These are phyloP conservation scores for Pyrus communis DNA, from an alignment of 306 rosid genomes.

Conservation along the genomic window DNA sequence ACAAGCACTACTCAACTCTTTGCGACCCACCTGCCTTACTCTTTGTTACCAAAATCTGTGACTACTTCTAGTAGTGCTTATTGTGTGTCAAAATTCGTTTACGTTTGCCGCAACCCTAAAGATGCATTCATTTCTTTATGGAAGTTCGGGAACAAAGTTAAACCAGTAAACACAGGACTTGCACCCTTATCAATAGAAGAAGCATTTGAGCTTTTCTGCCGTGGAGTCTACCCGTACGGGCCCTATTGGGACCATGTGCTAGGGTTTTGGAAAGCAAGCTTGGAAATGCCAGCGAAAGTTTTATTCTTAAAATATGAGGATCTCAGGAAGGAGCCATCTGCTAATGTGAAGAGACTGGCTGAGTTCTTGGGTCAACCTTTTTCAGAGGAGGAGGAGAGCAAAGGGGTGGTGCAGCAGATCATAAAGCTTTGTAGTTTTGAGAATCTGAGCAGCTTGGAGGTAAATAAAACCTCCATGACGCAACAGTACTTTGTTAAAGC, in stretches of 20 bases:
- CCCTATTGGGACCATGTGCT: conserved; percentile 35
- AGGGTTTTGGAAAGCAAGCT: conserved; percentile 39
- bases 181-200: not conserved
- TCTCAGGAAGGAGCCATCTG: not conserved
- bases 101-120: conserved; percentile 32
- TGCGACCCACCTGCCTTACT: not conserved
- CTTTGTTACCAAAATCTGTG: not conserved
- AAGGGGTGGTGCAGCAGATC: conserved; percentile 20
- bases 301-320: conserved; percentile 39
- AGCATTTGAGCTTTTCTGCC: conserved; percentile 29
- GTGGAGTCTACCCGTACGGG: conserved; percentile 16
- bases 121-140: conserved; percentile 30
- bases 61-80: not conserved
- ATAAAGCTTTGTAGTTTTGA: conserved; percentile 32
- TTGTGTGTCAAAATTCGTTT: not conserved
- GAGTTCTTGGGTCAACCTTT: conserved; percentile 28
- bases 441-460: conserved; percentile 30
- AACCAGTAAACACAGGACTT: not conserved
- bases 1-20: not conserved
- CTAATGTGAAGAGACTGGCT: conserved; percentile 16
- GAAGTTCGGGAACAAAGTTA: not conserved
- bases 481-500: not conserved
- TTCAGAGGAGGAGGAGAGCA: conserved; percentile 23
- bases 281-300: conserved; percentile 15
- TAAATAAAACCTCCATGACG: conserved; percentile 1